These are phyloP conservation scores for Mycena maculata DNA, from an alignment of 768 basidiomycete genomes.

Conservation along the genomic window DNA sequence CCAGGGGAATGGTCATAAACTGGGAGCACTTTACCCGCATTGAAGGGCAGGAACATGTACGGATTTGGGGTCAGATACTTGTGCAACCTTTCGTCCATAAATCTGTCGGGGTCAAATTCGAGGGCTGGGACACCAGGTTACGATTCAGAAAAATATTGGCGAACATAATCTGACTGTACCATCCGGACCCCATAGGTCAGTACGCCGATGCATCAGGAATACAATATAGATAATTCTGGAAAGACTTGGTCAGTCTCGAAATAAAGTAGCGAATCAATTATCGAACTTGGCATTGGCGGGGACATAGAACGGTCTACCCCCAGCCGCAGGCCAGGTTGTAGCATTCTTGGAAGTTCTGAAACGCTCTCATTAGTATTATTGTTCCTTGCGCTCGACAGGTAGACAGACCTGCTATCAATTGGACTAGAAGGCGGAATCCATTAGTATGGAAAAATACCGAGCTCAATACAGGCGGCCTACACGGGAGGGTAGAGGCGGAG, in stretches of 20 bases:
- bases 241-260: neutral
- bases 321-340: slow-evolving; percentile 27
- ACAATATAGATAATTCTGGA: slow-evolving; percentile 32
- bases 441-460: neutral
- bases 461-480: slow-evolving; percentile 9
- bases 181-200: slow-evolving; percentile 37
- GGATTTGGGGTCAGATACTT: slow-evolving; percentile 48
- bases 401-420: slow-evolving; percentile 15
- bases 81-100: neutral
- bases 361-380: neutral
- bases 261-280: neutral
- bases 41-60: slow-evolving; percentile 60
- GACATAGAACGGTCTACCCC: slow-evolving; percentile 41
- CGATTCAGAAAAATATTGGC: neutral
- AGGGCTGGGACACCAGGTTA: neutral
- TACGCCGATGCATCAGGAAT: slow-evolving; percentile 38
- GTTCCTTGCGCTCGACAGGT: neutral
- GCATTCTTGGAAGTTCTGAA: slow-evolving; percentile 25
- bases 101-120: slow-evolving; percentile 11
- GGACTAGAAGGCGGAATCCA: neutral
- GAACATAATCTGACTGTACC: neutral
- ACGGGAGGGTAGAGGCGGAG: slow-evolving; percentile 35
- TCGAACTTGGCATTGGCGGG: slow-evolving; percentile 42
- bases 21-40: slow-evolving; percentile 55
- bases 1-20: slow-evolving; percentile 42